Base-by-base conservation (phyloP, 176 grass and related monocot species). In the Phyllostachys edulis region DNA sequence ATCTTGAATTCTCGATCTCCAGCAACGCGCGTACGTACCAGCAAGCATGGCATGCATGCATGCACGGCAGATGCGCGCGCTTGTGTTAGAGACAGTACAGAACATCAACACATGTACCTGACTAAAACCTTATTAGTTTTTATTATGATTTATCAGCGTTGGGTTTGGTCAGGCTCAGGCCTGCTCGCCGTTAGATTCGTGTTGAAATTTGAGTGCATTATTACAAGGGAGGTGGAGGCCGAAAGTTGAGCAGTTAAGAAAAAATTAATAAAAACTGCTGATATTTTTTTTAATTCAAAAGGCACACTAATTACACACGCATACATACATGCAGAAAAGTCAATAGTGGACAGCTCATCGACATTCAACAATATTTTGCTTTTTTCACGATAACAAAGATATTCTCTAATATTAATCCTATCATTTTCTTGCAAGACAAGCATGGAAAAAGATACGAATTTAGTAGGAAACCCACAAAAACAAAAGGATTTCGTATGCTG, bases 351-450 rank as follows among this genome's bases (percentile, higher is more conserved):
- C 80, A 87, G 49, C 84, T 83, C 89, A 75, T 24, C 79, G 29
- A 29, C 8, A 55, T 24, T 81, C 70, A 69, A 69, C 70, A 70
- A 63, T 89, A 63, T 46, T 81, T 9, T 85, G 37, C 21, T 73
- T 73, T 73, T 27, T 2, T 21, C 26, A 4, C 2, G 15, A 18
- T 63, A 86, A 71, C 37, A 77, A 76, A 55, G 24, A 67, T 40
- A 67, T 16, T 67, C 37, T 76, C n/a, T 26, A 42, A 45, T 72
- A 83, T 24, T 9, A 57, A 86, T 13, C 61, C 46, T 84, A 86
- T 90, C 80, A 69, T 80, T 84, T 83, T 79, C 80, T 75, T 90
- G 17, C 75, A 80, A 62, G 68, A 36, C 69, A 87, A 69, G 80
- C 54, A 79, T 75, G 29, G 20, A 57, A 16, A 42, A 80, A 54